phyloP scores from a whole-genome alignment of 2,329 filamentous ascomycete species.

The Tolypocladium cylindrosporum region DNA sequence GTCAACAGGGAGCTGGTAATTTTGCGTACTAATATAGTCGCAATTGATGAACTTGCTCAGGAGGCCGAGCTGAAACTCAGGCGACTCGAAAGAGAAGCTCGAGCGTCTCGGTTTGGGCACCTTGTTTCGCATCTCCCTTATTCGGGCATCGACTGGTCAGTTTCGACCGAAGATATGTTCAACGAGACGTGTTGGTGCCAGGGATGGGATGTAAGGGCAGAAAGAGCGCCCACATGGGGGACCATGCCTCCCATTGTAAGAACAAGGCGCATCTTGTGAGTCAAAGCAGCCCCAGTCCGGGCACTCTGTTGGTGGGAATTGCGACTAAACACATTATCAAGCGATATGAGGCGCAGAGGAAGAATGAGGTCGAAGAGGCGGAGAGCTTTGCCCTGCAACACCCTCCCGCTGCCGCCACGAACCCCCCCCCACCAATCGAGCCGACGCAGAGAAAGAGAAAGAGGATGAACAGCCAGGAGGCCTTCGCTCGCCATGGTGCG shows the following conservation, averaged over 20 bases:
- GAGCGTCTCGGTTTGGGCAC: not conserved
- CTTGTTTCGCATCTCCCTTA: not conserved
- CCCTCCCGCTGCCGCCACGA: too few relatives aligned
- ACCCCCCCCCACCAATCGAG: too few relatives aligned
- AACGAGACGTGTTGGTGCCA: not conserved
- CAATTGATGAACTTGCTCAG: not conserved
- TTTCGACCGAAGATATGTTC: not conserved
- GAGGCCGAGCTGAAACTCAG: not conserved
- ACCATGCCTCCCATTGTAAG: not conserved
- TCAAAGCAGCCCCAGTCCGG: not conserved
- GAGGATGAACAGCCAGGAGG: too few relatives aligned
- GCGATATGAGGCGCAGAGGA: not conserved
- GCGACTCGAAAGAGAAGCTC: not conserved
- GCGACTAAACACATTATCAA: not conserved
- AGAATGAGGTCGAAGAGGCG: not conserved
- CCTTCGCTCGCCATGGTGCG: too few relatives aligned
- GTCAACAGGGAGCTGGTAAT: not conserved
- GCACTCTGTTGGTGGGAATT: not conserved
- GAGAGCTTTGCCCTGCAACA: not conserved
- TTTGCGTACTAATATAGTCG: not conserved
- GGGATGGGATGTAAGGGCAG: not conserved
- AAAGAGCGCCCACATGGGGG: not conserved
- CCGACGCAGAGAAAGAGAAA: too few relatives aligned
- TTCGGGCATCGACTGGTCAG: not conserved
- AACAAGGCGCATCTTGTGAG: not conserved